These are phyloP conservation scores for Neurospora hispaniola DNA, from an alignment of 495 filamentous ascomycete genomes.

Conservation along the genomic window DNA sequence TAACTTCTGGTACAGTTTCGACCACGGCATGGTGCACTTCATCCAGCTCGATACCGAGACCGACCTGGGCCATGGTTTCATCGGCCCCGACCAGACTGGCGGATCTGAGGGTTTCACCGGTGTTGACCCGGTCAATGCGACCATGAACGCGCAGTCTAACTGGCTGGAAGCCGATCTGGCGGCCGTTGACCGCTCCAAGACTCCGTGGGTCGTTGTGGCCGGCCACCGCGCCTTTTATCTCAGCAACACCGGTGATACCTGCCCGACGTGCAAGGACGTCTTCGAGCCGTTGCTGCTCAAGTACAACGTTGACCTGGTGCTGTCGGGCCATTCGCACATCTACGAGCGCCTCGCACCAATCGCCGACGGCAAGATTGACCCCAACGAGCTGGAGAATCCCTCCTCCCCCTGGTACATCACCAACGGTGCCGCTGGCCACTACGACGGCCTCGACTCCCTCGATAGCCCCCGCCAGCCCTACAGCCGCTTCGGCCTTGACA, in stretches of 20 bases:
- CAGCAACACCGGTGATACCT: constrained; percentile 15
- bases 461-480: neutral
- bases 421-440: constrained; percentile 38
- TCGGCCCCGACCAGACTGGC: constrained; percentile 24
- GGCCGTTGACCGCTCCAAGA: constrained; percentile 38
- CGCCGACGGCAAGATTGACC: constrained; percentile 21
- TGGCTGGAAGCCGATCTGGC: constrained; percentile 41
- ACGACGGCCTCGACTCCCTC: constrained; percentile 14
- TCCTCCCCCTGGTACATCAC: constrained; percentile 40
- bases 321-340: constrained; percentile 42
- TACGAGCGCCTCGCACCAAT: constrained; percentile 32
- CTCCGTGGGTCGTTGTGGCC: constrained; percentile 45
- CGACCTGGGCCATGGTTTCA: constrained; percentile 36
- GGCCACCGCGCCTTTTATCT: constrained; percentile 44
- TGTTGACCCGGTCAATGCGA: constrained; percentile 41
- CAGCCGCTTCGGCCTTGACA: constrained; percentile 3
- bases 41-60: constrained; percentile 43
- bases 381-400: constrained; percentile 34
- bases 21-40: constrained; percentile 44
- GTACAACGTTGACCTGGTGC: constrained; percentile 42
- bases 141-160: constrained; percentile 36
- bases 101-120: constrained; percentile 8
- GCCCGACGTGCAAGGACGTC: constrained; percentile 33
- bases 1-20: constrained; percentile 52
- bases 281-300: constrained; percentile 38